phyloP scores from a whole-genome alignment of 2,329 filamentous ascomycete genomes.

The Neopestalotiopsis sp. region DNA sequence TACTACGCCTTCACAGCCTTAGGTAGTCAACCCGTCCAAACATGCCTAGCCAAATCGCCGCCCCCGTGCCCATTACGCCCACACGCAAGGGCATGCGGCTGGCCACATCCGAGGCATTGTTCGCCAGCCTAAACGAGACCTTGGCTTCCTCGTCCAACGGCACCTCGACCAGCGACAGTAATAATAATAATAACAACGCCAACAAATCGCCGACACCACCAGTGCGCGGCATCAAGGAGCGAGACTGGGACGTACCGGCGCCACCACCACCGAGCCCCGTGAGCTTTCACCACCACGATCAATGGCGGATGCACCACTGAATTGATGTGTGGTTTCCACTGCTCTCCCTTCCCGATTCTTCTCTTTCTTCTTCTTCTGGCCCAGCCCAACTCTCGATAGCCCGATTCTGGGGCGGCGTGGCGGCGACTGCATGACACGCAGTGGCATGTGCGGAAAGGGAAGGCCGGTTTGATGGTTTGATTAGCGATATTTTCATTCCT shows the following conservation, averaged over 20 bases:
- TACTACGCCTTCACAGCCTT: neutral
- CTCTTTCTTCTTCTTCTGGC: neutral
- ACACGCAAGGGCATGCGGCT: constrained; percentile 50
- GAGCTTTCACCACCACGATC: constrained; percentile 61
- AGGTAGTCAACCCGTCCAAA: constrained; percentile 22
- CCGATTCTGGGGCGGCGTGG: neutral
- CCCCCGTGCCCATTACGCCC: constrained; percentile 53
- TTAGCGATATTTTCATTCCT: neutral
- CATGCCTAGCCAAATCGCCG: constrained; percentile 50
- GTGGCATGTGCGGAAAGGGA: too few relatives aligned
- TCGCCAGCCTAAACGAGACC: constrained; percentile 57
- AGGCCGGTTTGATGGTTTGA: too few relatives aligned
- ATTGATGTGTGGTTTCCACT: too few relatives aligned
- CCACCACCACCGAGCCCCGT: constrained; percentile 69
- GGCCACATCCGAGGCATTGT: constrained; percentile 55
- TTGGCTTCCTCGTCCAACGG: constrained; percentile 39
- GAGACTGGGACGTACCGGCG: constrained; percentile 68
- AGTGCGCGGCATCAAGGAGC: constrained; percentile 56
- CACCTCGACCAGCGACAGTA: constrained; percentile 38
- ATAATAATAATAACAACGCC: too few relatives aligned
- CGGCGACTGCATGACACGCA: neutral
- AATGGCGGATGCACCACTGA: constrained; percentile 52
- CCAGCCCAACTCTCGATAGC: too few relatives aligned
- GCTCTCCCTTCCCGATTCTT: too few relatives aligned
- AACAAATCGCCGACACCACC: constrained; percentile 43